Conservation (phyloP, 2,329 filamentous ascomycete genomes). For the Xylariaceae sp. region DNA sequence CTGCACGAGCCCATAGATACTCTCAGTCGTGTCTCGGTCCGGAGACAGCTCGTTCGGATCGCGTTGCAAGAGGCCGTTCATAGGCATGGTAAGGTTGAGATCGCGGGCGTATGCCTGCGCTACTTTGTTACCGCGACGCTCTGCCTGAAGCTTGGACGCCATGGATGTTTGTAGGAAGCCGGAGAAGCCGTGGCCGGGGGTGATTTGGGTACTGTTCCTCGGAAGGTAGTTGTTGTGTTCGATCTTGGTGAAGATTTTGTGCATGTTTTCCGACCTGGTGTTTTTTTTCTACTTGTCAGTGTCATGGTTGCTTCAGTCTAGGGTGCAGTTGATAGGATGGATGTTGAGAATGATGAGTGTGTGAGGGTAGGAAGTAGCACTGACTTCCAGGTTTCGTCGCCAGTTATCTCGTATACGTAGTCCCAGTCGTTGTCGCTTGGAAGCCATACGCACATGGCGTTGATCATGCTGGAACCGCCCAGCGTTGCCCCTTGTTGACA, state of each 20-base stretch:
- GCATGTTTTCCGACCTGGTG: slow-evolving; percentile 19
- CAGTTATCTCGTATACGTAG: slow-evolving; percentile 19
- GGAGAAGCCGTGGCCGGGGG: slow-evolving; percentile 17
- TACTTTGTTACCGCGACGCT: slow-evolving; percentile 13
- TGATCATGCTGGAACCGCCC: slow-evolving; percentile 25
- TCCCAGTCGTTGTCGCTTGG: slow-evolving; percentile 22
- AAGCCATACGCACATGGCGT: slow-evolving; percentile 16
- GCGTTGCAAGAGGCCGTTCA: slow-evolving; percentile 12
- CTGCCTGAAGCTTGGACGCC: slow-evolving; percentile 11
- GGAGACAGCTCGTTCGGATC: slow-evolving; percentile 15
- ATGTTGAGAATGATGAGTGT: no score
- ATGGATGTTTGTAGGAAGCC: slow-evolving; percentile 16
- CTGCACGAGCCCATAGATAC: slow-evolving; percentile 16
- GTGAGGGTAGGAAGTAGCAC: no score
- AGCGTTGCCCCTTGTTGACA: slow-evolving; percentile 16
- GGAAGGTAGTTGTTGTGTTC: slow-evolving; percentile 21
- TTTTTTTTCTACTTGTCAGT: not conserved
- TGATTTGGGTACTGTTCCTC: no score
- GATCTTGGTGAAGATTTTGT: slow-evolving; percentile 14
- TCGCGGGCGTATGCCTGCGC: slow-evolving; percentile 8
- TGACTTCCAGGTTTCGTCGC: slow-evolving; percentile 21
- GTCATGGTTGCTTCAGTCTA: no score
- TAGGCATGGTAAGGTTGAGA: slow-evolving; percentile 7
- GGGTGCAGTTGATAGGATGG: no score
- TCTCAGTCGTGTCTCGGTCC: slow-evolving; percentile 12